Evolutionary conservation across 2,329 filamentous ascomycete genomes (phyloP).

Genomic region (Penicillium occitanis): DNA sequence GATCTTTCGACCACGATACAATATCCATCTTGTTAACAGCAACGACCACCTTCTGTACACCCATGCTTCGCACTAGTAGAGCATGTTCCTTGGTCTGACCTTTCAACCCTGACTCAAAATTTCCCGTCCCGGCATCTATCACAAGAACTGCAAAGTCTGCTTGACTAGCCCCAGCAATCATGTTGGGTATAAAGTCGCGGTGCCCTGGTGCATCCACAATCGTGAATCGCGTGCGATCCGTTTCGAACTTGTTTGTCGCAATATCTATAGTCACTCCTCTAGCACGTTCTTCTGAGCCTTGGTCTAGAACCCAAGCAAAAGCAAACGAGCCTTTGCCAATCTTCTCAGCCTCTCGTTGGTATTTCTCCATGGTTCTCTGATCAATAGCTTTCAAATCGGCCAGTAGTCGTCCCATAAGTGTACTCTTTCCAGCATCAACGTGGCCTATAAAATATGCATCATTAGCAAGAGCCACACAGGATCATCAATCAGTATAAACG

Average conservation of each 20-base stretch:
- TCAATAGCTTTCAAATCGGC: slow-evolving; percentile 87
- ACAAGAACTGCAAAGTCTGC: slow-evolving; percentile 95
- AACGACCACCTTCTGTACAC: slow-evolving; percentile 82
- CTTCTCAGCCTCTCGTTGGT: slow-evolving; percentile 81
- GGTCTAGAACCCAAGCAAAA: slow-evolving; percentile 94
- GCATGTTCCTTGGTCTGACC: slow-evolving; percentile 96
- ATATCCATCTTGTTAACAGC: slow-evolving; percentile 95
- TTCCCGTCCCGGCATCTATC: slow-evolving; percentile 84
- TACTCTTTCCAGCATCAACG: slow-evolving; percentile 96
- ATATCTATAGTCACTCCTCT: slow-evolving; percentile 96
- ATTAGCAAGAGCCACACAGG: slow-evolving; percentile 23
- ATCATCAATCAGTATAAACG: slow-evolving; percentile 30
- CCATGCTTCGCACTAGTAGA: slow-evolving; percentile 83
- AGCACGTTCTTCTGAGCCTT: slow-evolving; percentile 81
- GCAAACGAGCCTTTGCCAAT: slow-evolving; percentile 96
- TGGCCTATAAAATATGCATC: slow-evolving; percentile 62
- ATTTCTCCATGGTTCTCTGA: slow-evolving; percentile 82
- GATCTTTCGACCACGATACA: slow-evolving; percentile 75
- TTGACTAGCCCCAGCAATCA: slow-evolving; percentile 95
- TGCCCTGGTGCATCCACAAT: slow-evolving; percentile 95
- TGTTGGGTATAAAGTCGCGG: slow-evolving; percentile 94
- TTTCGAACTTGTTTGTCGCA: slow-evolving; percentile 91
- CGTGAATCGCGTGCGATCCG: slow-evolving; percentile 80
- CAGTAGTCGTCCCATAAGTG: slow-evolving; percentile 91
- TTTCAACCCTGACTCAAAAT: slow-evolving; percentile 89